Base-by-base conservation (phyloP, 805 yeast genomes). In the Myxozyma nipponensis region DNA sequence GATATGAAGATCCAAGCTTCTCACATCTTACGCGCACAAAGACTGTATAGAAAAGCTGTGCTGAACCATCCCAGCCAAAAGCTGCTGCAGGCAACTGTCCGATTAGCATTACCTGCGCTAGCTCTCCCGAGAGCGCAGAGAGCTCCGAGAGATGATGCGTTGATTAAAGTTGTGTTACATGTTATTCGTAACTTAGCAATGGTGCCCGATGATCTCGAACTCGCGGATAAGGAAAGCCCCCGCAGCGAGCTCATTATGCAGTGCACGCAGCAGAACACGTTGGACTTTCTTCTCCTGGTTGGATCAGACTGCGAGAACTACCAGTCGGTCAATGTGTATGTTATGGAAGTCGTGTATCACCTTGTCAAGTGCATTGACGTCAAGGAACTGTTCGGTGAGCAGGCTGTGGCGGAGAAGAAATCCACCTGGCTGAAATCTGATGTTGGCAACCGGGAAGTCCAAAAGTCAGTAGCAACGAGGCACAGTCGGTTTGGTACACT, bases 401-500 rank as follows among this genome's bases (percentile, higher is more conserved):
- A 43, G 9, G 49, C 52, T 36, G 37, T 39, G 0, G 17, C 35
- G 15, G 40, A 46, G 9, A 47, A 46, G 18, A 59, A 59, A 39
- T 52, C 38, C 7, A 67, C 24, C 66, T 73, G 39, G 77, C 74
- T 19, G 64, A 24, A 86, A 5, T 69, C 88, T n/a, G 69, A 72
- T 1, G 75, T 75, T 47, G 97, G 91, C 62, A 72, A 75, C 19
- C 73, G 74, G 28, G 32, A 13, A 9, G 32, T 28, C 13, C 13
- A 9, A 13, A 63, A 66, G 30, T 74, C 80, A 43, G 71, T 72
- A 7, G 25, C 77, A 75, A 65, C 68, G 73, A 86, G 98, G 42
- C 98, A 91, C 64, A 90, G 93, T 2, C 75, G 95, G 46, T 91
- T 91, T 70, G 98, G 98, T 0, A 82, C 97, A 0, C 70, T 90